Conservation (phyloP, 352 stramenopile species). For the Phytophthora kernoviae region DNA sequence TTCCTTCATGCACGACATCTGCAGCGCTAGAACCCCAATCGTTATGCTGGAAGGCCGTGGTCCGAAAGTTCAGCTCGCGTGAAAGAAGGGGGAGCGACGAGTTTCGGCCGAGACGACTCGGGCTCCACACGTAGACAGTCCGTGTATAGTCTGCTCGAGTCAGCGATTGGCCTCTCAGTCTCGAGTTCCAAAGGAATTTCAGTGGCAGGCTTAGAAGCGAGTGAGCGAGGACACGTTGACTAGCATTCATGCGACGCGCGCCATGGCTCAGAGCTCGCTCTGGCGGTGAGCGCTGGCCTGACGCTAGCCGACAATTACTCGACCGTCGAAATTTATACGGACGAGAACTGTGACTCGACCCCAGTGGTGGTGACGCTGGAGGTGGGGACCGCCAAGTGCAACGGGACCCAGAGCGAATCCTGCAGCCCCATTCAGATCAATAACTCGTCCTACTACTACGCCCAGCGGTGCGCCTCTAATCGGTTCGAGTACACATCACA, state of each 20-base stretch:
- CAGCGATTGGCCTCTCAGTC: conserved; percentile 18
- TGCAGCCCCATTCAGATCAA: conserved; percentile 39
- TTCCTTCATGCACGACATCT: conserved; percentile 35
- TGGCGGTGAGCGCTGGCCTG: conserved; percentile 19
- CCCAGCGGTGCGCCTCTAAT: conserved; percentile 31
- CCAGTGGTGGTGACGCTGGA: conserved; percentile 39
- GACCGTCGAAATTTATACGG: conserved; percentile 42
- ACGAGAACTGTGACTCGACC: conserved; percentile 38
- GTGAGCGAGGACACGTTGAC: conserved; percentile 8
- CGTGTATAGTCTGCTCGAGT: conserved; percentile 24
- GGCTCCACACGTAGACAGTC: conserved; percentile 24
- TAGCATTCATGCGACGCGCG: conserved; percentile 25
- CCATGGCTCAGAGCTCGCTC: conserved; percentile 34
- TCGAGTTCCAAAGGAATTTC: conserved; percentile 17
- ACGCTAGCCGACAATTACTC: conserved; percentile 26
- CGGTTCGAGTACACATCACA: conserved; percentile 38
- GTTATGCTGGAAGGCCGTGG: conserved; percentile 27
- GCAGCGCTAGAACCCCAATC: conserved; percentile 24
- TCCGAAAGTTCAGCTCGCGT: conserved; percentile 36
- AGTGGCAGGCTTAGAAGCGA: conserved; percentile 25
- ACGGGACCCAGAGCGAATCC: conserved; percentile 10
- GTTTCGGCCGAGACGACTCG: neutral
- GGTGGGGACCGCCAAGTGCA: conserved; percentile 20
- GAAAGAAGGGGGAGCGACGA: conserved; percentile 36
- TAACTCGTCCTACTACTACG: conserved; percentile 44